These are phyloP conservation scores for Ramaria rubella DNA, from an alignment of 768 basidiomycete genomes.

Conservation along the genomic window DNA sequence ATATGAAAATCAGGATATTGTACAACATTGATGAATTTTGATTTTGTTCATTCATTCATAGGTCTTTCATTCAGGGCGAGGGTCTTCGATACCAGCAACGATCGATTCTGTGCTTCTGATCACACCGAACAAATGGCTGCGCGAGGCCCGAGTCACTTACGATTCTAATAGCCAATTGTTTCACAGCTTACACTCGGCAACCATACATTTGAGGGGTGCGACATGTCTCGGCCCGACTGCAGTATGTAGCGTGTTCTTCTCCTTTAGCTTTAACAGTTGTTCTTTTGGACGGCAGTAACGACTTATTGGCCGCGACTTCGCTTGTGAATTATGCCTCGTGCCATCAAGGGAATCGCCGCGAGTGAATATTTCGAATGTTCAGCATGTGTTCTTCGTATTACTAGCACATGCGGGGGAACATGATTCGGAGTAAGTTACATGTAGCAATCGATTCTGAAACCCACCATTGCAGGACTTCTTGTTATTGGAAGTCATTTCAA, in stretches of 20 bases:
- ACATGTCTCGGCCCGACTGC: neutral
- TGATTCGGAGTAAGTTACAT: neutral
- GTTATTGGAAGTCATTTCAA: neutral
- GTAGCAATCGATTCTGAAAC: too few relatives aligned
- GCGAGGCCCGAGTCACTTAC: too few relatives aligned
- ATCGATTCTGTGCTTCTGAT: neutral
- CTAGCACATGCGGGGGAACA: neutral
- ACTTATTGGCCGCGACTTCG: too few relatives aligned
- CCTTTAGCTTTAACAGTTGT: neutral
- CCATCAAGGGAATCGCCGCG: neutral
- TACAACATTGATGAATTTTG: neutral
- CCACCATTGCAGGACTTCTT: too few relatives aligned
- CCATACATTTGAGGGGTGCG: neutral
- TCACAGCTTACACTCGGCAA: too few relatives aligned
- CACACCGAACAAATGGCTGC: too few relatives aligned
- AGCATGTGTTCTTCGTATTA: neutral
- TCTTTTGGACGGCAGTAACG: neutral
- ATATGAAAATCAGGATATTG: neutral
- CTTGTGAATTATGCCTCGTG: neutral
- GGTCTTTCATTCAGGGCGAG: neutral
- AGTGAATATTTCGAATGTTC: neutral
- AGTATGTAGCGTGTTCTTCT: neutral
- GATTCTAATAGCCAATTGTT: too few relatives aligned
- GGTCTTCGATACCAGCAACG: neutral
- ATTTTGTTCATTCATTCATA: too few relatives aligned